Evolutionary conservation across 2,329 filamentous ascomycete species (phyloP), one percentile per base, ranked within the genome.

Genomic region (Parasarocladium wereldwijsianum): DNA sequence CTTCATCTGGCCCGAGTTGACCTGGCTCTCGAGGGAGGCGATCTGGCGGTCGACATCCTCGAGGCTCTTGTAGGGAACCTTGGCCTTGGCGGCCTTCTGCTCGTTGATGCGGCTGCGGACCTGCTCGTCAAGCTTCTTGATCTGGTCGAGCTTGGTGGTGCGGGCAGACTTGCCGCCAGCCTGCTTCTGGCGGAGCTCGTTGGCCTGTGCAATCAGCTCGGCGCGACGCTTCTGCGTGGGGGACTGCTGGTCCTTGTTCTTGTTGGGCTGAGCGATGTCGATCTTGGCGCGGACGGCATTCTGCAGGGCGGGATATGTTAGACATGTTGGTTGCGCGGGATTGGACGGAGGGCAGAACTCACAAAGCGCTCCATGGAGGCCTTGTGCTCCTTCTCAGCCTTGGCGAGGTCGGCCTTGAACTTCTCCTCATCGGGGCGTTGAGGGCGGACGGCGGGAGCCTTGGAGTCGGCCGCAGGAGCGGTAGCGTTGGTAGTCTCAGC

Each of bases 41-140:
- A 96, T 90, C 56, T 90, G 74, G 38, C 67, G 66, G 53, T 96
- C 84, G 40, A 98, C 62, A 38, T 96, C 90, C 34, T 93, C 86
- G 32, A 73, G 70, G 43, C 65, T 84, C 70, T 90, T 93, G 72
- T 78, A 96, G 31, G 73, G 63, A 36, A 92, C 68, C 52, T 84
- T 81, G 57, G 72, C 70, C 46, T 81, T 79, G 39, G 82, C 80
- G 33, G 66, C 69, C 70, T 94, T 96, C 53, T 93, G 82, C 60
- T 94, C 85, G 41, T 69, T 63, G 42, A 92, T 76, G 41, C 82
- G 77, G 46, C 76, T 74, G 61, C 87, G 87, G 47, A 98, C 65
- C 51, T 85, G 80, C 50, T 86, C 78, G 44, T 96, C 86, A 36
- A 93, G 73, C 42, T 77, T 76, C 70, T 90, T 93, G 62, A 94